Conservation (phyloP, 352 stramenopile species). For the Aphanomyces cochlioides region DNA sequence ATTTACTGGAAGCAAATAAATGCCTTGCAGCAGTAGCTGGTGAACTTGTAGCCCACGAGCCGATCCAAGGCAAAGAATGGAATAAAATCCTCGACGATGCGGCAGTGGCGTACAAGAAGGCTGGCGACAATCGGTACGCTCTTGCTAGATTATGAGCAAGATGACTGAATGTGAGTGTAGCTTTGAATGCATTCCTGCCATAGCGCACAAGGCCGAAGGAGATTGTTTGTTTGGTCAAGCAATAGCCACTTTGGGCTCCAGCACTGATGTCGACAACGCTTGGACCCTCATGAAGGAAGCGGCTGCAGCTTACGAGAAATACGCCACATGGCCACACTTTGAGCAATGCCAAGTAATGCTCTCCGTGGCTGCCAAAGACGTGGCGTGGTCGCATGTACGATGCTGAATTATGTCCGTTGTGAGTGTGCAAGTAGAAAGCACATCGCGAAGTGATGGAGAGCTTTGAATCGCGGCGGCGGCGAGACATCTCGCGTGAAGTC, state of each 20-base stretch:
- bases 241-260: not conserved
- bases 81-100: constrained; percentile 1
- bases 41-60: not conserved
- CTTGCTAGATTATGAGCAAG: not conserved
- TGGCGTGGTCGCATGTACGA: constrained; percentile 23
- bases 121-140: constrained; percentile 28
- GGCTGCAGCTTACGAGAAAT: constrained; percentile 1
- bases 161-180: not conserved
- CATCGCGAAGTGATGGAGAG: constrained; percentile 7
- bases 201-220: not conserved
- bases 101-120: constrained; percentile 28
- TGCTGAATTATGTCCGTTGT: not conserved
- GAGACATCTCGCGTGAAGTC: too few relatives aligned
- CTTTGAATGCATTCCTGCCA: constrained; percentile 9
- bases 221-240: not conserved
- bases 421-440: constrained; percentile 3
- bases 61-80: not conserved
- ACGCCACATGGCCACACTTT: constrained; percentile 23
- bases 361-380: constrained; percentile 4
- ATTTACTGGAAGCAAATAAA: not conserved
- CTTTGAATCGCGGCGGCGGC: not conserved
- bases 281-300: constrained; percentile 1
- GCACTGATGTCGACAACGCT: not conserved
- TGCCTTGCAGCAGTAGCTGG: constrained; percentile 3
- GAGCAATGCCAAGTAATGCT: constrained; percentile 26